Evolutionary conservation across 176 grass and related monocot genomes (phyloP).

Genomic region (Oryza meyeriana): DNA sequence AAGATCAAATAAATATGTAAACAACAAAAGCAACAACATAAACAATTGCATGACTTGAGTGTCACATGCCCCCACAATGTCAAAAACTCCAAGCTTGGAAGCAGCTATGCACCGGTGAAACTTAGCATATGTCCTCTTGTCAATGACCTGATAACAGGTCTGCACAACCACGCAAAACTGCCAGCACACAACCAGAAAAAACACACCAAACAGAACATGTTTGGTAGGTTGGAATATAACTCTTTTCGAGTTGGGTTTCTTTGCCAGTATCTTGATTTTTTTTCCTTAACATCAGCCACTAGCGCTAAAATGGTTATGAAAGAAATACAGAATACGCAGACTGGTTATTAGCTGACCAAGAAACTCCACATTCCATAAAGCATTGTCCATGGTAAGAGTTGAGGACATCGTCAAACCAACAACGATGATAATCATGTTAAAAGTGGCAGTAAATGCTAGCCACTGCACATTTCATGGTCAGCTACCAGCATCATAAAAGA

Average conservation of each 20-base stretch:
- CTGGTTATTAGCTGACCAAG: not conserved
- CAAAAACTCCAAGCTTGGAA: not conserved
- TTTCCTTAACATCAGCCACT: not conserved
- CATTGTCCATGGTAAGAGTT: not conserved
- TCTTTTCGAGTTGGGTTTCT: slow-evolving; percentile 14
- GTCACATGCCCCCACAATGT: not conserved
- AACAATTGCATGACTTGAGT: not conserved
- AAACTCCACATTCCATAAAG: slow-evolving; percentile 7
- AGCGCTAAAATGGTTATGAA: not conserved
- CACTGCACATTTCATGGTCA: not conserved
- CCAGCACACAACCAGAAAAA: not conserved
- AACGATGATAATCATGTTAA: not conserved
- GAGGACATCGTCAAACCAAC: not conserved
- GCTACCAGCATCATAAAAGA: not conserved
- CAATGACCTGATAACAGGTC: slow-evolving; percentile 8
- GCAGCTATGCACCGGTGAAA: not conserved
- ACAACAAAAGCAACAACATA: not conserved
- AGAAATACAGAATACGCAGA: not conserved
- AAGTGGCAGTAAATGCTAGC: not conserved
- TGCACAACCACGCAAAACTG: not conserved
- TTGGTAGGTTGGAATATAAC: not conserved
- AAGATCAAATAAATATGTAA: slow-evolving; percentile 25
- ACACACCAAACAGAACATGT: slow-evolving; percentile 3
- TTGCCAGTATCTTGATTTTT: not conserved
- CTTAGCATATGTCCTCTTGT: not conserved